Percentiles rank a stretch among this genome's conserved stretches.
Conservation (phyloP, 1,284 basidiomycete genomes). For the Marasmius sp. region DNA sequence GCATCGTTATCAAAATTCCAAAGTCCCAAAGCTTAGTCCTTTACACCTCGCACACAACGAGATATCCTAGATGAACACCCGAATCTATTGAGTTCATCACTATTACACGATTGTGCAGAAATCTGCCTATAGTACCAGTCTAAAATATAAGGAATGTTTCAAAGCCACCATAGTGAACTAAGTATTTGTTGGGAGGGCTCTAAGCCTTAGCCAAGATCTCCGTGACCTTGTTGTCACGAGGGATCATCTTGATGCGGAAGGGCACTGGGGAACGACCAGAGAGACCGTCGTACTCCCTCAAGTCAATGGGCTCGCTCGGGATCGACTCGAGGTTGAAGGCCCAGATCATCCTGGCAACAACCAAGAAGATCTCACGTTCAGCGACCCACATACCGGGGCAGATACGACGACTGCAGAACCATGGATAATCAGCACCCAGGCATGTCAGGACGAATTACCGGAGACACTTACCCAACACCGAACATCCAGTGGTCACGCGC, state of each 20-base stretch:
- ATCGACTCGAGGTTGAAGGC: slow-evolving; percentile 19
- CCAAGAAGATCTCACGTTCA: slow-evolving; percentile 3
- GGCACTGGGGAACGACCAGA: slow-evolving; percentile 39
- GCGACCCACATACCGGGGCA: slow-evolving; percentile 1
- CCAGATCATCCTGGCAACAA: background rate
- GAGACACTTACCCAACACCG: slow-evolving; percentile 12
- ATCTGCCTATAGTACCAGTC: too few relatives aligned
- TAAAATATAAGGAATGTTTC: too few relatives aligned
- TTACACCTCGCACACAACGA: too few relatives aligned
- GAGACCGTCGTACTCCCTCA: slow-evolving; percentile 41
- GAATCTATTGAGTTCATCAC: too few relatives aligned
- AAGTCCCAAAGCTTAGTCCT: too few relatives aligned
- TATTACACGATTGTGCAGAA: too few relatives aligned
- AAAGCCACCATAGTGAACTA: background rate
- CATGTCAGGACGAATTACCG: background rate
- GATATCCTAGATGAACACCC: too few relatives aligned
- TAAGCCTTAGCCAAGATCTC: background rate
- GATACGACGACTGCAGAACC: background rate
- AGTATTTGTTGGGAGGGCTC: background rate
- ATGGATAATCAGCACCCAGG: background rate
- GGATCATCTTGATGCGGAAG: slow-evolving; percentile 31
- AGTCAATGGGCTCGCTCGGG: slow-evolving; percentile 35
- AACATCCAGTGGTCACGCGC: slow-evolving; percentile 47
- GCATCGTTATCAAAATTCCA: too few relatives aligned
- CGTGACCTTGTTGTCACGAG: slow-evolving; percentile 13